Evolutionary conservation across 2,329 filamentous ascomycete genomes (phyloP).

Genomic region (Cladosporium sp.): DNA sequence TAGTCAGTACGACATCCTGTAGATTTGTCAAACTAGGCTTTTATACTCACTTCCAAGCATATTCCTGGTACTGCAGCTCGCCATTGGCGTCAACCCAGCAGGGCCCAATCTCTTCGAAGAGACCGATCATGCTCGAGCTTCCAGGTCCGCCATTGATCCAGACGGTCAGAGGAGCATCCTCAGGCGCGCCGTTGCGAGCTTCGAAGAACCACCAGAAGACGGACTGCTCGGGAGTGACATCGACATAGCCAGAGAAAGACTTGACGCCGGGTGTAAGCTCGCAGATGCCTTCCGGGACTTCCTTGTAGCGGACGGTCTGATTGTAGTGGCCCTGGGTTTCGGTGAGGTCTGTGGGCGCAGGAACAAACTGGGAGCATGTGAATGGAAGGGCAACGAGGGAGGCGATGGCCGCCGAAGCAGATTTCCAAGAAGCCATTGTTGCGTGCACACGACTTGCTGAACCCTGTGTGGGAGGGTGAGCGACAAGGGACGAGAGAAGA

Average conservation of each 20-base stretch:
- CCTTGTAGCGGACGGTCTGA: conserved; percentile 60
- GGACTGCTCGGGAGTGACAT: conserved; percentile 54
- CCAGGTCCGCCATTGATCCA: conserved; percentile 66
- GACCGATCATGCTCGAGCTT: conserved; percentile 58
- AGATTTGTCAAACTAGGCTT: conserved; percentile 18
- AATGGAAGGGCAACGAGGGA: not conserved
- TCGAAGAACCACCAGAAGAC: conserved; percentile 63
- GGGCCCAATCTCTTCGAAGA: conserved; percentile 54
- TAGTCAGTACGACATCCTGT: not conserved
- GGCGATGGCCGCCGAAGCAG: not conserved
- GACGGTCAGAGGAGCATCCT: conserved; percentile 58
- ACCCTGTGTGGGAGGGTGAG: not conserved
- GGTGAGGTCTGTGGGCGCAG: conserved; percentile 48
- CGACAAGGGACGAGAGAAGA: not conserved
- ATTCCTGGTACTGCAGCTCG: conserved; percentile 60
- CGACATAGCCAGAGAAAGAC: conserved; percentile 59
- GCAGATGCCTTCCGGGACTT: conserved; percentile 57
- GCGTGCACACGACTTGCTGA: not conserved
- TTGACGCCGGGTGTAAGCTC: conserved; percentile 60
- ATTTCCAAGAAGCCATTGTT: conserved; percentile 2
- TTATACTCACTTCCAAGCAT: conserved; percentile 57
- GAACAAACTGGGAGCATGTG: conserved; percentile 45
- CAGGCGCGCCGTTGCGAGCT: conserved; percentile 50
- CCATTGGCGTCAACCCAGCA: conserved; percentile 48
- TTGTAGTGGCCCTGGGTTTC: conserved; percentile 48